These are phyloP conservation scores for Exsudoporus frostii DNA, from an alignment of 768 basidiomycete genomes.

Conservation along the genomic window DNA sequence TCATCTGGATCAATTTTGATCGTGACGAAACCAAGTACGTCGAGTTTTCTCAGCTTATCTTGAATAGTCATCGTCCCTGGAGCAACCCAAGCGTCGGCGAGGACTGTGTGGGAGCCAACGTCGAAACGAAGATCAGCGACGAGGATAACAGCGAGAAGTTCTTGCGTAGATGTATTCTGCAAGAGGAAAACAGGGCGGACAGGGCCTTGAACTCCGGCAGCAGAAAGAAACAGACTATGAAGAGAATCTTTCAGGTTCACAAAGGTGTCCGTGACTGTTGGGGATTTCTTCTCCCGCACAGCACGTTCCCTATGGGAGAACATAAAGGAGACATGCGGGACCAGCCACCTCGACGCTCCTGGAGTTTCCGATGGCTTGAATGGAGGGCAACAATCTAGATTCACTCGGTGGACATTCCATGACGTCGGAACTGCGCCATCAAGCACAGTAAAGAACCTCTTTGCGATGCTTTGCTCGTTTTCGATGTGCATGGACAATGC, in stretches of 20 bases:
- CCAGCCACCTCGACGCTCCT: conserved; percentile 29
- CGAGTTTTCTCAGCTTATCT: not conserved
- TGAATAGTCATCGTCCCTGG: conserved; percentile 29
- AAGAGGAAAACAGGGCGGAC: conserved; percentile 21
- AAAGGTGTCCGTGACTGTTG: conserved; percentile 22
- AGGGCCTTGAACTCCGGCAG: conserved; percentile 23
- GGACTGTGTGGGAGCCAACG: conserved; percentile 44
- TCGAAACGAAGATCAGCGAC: conserved; percentile 47
- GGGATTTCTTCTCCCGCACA: not conserved
- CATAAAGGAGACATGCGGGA: conserved; percentile 30
- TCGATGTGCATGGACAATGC: conserved; percentile 12
- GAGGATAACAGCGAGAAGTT: conserved; percentile 43
- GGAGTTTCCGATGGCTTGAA: conserved; percentile 21
- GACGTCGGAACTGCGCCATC: conserved; percentile 9
- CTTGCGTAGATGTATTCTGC: conserved; percentile 7
- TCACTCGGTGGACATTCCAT: conserved; percentile 41
- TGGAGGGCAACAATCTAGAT: conserved; percentile 34
- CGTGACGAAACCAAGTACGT: conserved; percentile 12
- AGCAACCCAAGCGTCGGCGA: conserved; percentile 49
- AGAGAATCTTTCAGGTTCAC: conserved; percentile 34
- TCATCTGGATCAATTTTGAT: conserved; percentile 19
- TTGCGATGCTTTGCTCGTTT: conserved; percentile 18
- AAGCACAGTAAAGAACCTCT: conserved; percentile 29
- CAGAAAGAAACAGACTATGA: conserved; percentile 24
- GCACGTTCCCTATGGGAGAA: conserved; percentile 33